These are phyloP conservation scores for Striga asiatica DNA, from an alignment of 257 asterid species.

Conservation along the genomic window DNA sequence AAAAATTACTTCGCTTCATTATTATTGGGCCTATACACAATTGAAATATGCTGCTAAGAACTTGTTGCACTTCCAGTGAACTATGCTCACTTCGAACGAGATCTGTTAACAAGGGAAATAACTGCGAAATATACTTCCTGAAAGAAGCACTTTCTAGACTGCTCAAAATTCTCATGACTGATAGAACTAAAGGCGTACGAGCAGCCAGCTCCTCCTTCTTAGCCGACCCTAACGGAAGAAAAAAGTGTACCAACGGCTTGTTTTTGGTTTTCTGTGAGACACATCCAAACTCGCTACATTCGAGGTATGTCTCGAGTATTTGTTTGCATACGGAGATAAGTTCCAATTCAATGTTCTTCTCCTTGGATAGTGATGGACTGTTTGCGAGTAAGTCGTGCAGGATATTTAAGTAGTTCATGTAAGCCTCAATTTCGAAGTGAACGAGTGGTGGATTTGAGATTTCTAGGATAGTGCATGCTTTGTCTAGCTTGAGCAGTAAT, in stretches of 20 bases:
- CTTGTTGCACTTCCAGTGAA: conserved; percentile 70
- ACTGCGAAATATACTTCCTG: conserved; percentile 38
- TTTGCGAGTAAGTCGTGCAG: conserved; percentile 51
- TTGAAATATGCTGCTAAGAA: conserved; percentile 54
- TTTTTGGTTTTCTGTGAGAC: conserved; percentile 17
- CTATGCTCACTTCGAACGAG: conserved; percentile 91
- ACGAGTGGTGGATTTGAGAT: conserved; percentile 82
- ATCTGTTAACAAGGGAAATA: conserved; percentile 67
- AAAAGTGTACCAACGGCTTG: conserved; percentile 33
- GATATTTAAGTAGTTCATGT: conserved; percentile 53
- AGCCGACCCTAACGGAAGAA: conserved; percentile 78
- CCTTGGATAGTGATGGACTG: conserved; percentile 35
- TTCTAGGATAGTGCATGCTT: conserved; percentile 58
- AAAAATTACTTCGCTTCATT: conserved; percentile 26
- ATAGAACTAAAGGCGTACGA: conserved; percentile 54
- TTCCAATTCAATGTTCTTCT: conserved; percentile 48
- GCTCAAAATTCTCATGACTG: conserved; percentile 52
- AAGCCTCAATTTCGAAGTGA: conserved; percentile 82
- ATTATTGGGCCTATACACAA: conserved; percentile 68
- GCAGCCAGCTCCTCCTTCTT: conserved; percentile 92
- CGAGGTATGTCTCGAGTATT: conserved; percentile 58
- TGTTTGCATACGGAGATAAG: conserved; percentile 65
- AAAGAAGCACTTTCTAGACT: conserved; percentile 44
- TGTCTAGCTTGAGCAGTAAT: conserved; percentile 54
- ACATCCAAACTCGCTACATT: conserved; percentile 46